Evolutionary conservation across 257 asterid genomes (phyloP).

Genomic region (Forsythia suspensa): DNA sequence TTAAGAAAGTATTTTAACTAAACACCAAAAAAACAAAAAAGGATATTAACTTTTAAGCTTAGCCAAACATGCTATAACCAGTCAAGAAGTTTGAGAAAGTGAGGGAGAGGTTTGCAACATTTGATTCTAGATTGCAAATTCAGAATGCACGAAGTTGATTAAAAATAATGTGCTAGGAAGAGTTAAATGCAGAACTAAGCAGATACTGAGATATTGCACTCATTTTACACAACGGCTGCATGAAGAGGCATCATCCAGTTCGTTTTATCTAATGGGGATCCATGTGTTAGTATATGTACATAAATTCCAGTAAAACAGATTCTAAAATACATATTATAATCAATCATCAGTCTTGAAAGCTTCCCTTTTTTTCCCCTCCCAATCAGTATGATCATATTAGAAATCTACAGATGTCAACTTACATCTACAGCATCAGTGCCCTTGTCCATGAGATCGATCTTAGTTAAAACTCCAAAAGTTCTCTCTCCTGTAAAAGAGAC

Average conservation of each 20-base stretch:
- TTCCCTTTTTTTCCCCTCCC: not conserved
- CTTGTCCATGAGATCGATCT: constrained; percentile 73
- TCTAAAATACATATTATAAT: constrained; percentile 2
- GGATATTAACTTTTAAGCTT: not conserved
- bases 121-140: not conserved
- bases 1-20: no score
- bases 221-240: not conserved
- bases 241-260: not conserved
- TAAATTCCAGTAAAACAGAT: constrained; percentile 5
- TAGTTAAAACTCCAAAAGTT: constrained; percentile 64
- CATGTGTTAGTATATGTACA: not conserved
- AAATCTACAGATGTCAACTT: not conserved
- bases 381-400: not conserved
- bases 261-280: not conserved
- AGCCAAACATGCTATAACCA: not conserved
- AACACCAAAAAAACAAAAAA: no score
- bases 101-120: not conserved
- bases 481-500: constrained; percentile 52
- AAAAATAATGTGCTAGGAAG: not conserved
- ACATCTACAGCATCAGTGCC: constrained; percentile 60
- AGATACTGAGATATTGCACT: not conserved
- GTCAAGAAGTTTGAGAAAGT: constrained; percentile 1
- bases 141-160: not conserved
- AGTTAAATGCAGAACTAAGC: not conserved
- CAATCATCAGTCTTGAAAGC: constrained; percentile 10